Percentiles rank a stretch among this genome's conserved stretches.
These are phyloP conservation scores for Myxozyma sirexii DNA, from an alignment of 805 yeast genomes.

Conservation along the genomic window DNA sequence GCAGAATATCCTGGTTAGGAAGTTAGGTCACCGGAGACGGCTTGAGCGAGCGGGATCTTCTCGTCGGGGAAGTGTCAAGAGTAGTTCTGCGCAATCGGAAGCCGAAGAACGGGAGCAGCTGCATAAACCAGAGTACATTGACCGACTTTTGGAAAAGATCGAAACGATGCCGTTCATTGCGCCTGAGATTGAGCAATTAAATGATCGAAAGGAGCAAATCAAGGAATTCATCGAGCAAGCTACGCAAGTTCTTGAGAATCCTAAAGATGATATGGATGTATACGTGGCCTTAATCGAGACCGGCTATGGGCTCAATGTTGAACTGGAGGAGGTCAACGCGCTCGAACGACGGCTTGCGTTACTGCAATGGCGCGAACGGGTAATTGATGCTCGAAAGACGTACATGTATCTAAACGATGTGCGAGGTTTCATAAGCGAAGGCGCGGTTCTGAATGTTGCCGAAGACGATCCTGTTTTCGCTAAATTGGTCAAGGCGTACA, in stretches of 20 bases:
- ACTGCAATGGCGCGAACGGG: constrained; percentile 47
- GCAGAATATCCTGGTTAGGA: constrained; percentile 54
- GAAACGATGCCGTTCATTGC: constrained; percentile 55
- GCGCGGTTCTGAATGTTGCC: constrained; percentile 37
- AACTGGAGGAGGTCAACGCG: constrained; percentile 51
- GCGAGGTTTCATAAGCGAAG: constrained; percentile 37
- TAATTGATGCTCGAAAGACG: constrained; percentile 33
- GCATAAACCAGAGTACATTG: constrained; percentile 43
- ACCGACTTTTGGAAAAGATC: constrained; percentile 50
- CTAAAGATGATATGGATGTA: constrained; percentile 47
- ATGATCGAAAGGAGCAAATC: constrained; percentile 57
- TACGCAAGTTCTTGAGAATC: constrained; percentile 42
- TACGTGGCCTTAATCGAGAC: constrained; percentile 56
- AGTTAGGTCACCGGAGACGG: constrained; percentile 41
- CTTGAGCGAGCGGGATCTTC: constrained; percentile 29
- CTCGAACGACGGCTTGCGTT: constrained; percentile 47
- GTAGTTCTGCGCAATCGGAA: neutral
- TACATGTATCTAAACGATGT: constrained; percentile 37
- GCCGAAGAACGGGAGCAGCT: constrained; percentile 17
- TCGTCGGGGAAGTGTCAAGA: constrained; percentile 13
- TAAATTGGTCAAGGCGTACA: constrained; percentile 20
- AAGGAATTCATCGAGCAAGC: constrained; percentile 55
- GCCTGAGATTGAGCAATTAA: constrained; percentile 62
- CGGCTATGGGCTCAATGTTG: constrained; percentile 64
- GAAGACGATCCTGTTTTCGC: constrained; percentile 34